Evolutionary conservation across 2,329 filamentous ascomycete genomes (phyloP), one percentile per base, ranked within the genome.

Genomic region (Microascus cirrosus): DNA sequence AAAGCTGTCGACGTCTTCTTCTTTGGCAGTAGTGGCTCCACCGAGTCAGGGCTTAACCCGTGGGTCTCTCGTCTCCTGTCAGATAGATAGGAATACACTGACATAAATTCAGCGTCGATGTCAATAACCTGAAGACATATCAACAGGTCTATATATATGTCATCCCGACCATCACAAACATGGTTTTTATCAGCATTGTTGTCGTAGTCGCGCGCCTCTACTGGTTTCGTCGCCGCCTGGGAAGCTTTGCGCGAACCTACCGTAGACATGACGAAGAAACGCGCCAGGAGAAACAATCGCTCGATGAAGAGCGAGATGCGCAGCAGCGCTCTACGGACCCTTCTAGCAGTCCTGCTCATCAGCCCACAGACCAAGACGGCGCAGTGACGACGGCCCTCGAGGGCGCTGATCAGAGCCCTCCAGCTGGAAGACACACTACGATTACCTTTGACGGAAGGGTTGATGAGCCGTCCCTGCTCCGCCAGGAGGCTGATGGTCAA

Each of bases 191-290:
- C 65, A 85, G 95, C 67, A 83, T 88, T 1, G 87, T 83, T 51
- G 90, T 99, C 51, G 94, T 99, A 7, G 93, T 96, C 64, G 79
- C 97, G 15, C 87, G 94, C 25, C 77, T 99, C 1, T 96, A 96
- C 72, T 99, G 93, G 93, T 99, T 99, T 68, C 92, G 72, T 96
- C 95, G 71, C 84, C 91, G 7, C 96, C 99, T 68, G 87, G 95
- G 68, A 82, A 96, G 62, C 90, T 87, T 13, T 79, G 79, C 36
- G 89, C 95, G 65, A 85, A 89, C 1, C 82, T 83, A 58, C 77
- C 74, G 48, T 75, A 57, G 78, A 79, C 58, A 87, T 80, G 36
- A 71, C 85, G 20, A 74, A 71, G 74, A 84, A 75, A 74, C 88
- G 67, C 71, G 83, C 73, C 34, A 11, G 6, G 22, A 8, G 28